phyloP scores from a whole-genome alignment of 441 rosid genomes.

The Eutrema salsugineum region DNA sequence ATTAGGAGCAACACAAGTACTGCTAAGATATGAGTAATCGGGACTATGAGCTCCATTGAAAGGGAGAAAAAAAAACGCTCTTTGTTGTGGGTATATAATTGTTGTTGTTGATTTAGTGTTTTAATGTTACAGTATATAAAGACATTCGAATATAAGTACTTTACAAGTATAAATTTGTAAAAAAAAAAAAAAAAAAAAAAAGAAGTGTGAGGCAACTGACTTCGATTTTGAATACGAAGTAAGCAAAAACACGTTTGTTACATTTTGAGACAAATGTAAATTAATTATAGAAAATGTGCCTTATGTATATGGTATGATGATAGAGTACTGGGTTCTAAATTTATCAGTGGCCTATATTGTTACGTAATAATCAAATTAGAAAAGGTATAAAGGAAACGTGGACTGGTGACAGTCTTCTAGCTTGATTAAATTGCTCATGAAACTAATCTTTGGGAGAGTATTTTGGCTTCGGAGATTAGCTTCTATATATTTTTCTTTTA shows the following conservation, averaged over 20 bases:
- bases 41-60: conserved; percentile 11
- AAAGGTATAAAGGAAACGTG: neutral
- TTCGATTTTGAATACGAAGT: conserved; percentile 5
- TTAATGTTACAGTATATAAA: neutral
- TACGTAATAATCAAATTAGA: neutral
- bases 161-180: neutral
- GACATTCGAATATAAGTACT: neutral
- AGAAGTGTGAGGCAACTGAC: neutral
- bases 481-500: too few relatives aligned
- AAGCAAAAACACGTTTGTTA: neutral
- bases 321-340: neutral
- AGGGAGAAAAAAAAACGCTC: neutral
- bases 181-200: too few relatives aligned
- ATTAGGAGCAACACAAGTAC: neutral
- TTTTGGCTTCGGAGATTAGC: too few relatives aligned
- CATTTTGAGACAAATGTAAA: neutral
- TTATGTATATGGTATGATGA: neutral
- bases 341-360: neutral
- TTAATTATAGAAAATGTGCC: neutral
- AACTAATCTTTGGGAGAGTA: neutral
- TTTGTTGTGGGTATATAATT: neutral
- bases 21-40: neutral
- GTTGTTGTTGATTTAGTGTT: neutral
- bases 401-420: neutral
- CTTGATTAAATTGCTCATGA: neutral